These are phyloP conservation scores for Neurospora sp. DNA, from an alignment of 495 filamentous ascomycete genomes.

Conservation along the genomic window DNA sequence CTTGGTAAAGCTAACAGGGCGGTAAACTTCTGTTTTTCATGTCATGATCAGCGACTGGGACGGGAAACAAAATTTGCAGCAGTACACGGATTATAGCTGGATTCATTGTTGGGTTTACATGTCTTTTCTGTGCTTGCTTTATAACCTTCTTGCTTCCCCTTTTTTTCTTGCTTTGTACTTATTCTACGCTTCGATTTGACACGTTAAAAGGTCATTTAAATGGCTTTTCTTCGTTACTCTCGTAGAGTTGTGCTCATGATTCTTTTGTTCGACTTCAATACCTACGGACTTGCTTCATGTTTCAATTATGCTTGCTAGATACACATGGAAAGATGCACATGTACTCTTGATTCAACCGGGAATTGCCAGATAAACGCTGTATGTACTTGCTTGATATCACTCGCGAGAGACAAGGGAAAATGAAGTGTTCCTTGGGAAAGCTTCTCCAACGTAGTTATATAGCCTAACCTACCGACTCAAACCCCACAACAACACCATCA, in stretches of 20 bases:
- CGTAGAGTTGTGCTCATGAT: background rate
- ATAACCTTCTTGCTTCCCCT: background rate
- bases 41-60: background rate
- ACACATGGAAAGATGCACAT: too few species aligned
- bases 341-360: background rate
- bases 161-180: slow-evolving; percentile 5
- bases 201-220: background rate
- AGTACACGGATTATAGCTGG: background rate
- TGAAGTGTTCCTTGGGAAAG: background rate
- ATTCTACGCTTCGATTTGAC: background rate
- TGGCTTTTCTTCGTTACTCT: background rate
- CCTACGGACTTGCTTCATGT: background rate
- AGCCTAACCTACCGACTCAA: slow-evolving; percentile 22
- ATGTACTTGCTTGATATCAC: background rate
- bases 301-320: background rate
- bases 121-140: background rate
- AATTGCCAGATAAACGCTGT: background rate
- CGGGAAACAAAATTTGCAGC: slow-evolving; percentile 2
- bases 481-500: slow-evolving; percentile 64
- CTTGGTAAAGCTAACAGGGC: background rate
- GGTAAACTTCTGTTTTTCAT: background rate
- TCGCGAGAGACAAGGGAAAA: background rate
- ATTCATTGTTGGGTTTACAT: slow-evolving; percentile 1
- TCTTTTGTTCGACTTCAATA: background rate
- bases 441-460: too few species aligned